Percentiles rank a stretch among this genome's conserved stretches.
These are phyloP conservation scores for Athelia psychrophila DNA, from an alignment of 1,284 basidiomycete species.

Conservation along the genomic window DNA sequence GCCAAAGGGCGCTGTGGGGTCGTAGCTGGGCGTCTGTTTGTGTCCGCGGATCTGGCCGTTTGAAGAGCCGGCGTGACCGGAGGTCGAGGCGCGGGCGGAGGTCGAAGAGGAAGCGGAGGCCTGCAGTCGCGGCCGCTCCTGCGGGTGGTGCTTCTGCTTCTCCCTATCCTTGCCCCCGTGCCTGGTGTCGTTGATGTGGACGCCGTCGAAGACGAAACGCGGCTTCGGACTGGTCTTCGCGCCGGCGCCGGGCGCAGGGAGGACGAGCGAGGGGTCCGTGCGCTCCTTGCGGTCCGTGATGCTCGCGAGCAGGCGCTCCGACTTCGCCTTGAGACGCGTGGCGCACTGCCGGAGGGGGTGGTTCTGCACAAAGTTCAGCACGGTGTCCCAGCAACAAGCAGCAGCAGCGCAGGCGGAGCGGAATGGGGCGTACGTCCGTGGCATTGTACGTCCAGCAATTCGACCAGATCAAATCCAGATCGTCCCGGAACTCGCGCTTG, in stretches of 20 bases:
- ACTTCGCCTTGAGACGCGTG: constrained; percentile 73
- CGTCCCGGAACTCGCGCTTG: constrained; percentile 90
- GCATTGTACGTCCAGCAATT: constrained; percentile 95
- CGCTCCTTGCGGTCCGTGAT: constrained; percentile 88
- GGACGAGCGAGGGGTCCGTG: constrained; percentile 56
- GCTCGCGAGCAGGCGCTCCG: constrained; percentile 81
- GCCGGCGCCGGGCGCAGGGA: too few species aligned
- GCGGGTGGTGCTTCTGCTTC: too few species aligned
- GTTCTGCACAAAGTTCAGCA: constrained; percentile 21
- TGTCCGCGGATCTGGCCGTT: constrained; percentile 12
- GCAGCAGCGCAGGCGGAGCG: too few species aligned
- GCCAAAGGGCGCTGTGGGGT: constrained; percentile 46
- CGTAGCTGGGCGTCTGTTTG: constrained; percentile 15
- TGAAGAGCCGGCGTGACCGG: constrained; percentile 6
- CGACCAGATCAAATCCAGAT: constrained; percentile 95
- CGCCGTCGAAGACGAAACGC: too few species aligned
- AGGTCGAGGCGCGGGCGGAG: constrained; percentile 19
- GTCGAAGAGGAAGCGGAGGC: too few species aligned
- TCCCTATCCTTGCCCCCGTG: not conserved
- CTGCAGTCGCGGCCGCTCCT: too few species aligned
- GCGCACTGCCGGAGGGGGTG: constrained; percentile 85
- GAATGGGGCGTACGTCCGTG: constrained; percentile 74
- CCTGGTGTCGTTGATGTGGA: too few species aligned
- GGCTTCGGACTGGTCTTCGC: too few species aligned
- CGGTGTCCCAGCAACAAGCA: too few species aligned